phyloP scores from a whole-genome alignment of 148 eudicot species.

The Vaccinium macrocarpon region DNA sequence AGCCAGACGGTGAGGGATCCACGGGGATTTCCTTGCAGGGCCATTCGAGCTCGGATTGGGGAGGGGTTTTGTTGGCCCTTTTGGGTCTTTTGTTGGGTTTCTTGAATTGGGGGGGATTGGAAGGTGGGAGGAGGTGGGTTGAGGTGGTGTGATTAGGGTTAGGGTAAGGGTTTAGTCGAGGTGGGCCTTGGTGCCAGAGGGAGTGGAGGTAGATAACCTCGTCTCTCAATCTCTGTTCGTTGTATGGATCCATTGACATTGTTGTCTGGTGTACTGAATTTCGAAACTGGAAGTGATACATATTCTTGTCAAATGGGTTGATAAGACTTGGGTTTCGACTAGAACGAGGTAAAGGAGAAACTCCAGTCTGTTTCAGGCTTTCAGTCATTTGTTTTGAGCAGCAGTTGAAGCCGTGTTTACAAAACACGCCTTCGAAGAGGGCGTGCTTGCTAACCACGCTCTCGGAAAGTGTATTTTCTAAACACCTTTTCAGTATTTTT shows the following conservation, averaged over 20 bases:
- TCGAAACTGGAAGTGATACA: not conserved
- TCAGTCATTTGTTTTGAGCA: too few species aligned
- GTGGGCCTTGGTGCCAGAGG: slow-evolving; percentile 74
- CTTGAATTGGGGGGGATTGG: slow-evolving; percentile 8
- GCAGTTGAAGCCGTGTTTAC: too few species aligned
- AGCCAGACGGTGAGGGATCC: not conserved
- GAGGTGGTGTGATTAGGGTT: slow-evolving; percentile 8
- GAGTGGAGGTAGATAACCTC: slow-evolving; percentile 80
- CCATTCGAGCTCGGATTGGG: slow-evolving; percentile 42
- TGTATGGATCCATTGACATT: slow-evolving; percentile 40
- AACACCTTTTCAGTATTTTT: too few species aligned
- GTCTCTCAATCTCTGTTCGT: slow-evolving; percentile 45
- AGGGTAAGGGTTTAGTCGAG: slow-evolving; percentile 26
- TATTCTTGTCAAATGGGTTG: not conserved
- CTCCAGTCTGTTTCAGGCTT: too few species aligned
- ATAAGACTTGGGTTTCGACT: not conserved
- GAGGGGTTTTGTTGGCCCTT: not conserved
- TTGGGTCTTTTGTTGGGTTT: not conserved
- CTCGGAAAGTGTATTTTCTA: too few species aligned
- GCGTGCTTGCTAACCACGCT: too few species aligned
- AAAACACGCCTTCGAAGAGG: too few species aligned
- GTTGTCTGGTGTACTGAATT: too few species aligned
- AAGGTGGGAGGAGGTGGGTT: slow-evolving; percentile 20
- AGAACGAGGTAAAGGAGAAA: too few species aligned
- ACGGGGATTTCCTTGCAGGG: slow-evolving; percentile 27